phyloP scores from a whole-genome alignment of 2,329 filamentous ascomycete species.

The Penicillium sp. region DNA sequence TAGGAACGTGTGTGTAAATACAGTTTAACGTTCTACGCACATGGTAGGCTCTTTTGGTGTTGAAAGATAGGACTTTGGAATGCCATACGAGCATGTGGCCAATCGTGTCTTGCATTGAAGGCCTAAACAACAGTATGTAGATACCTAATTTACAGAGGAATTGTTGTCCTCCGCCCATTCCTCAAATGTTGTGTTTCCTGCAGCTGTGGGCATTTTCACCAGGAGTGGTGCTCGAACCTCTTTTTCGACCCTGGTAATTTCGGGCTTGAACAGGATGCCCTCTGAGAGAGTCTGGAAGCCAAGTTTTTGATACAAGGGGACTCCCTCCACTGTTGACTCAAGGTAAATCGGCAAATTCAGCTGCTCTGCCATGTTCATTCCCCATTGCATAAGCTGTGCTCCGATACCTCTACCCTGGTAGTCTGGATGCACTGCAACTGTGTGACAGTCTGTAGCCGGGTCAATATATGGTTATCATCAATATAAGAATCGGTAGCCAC shows the following conservation, averaged over 20 bases:
- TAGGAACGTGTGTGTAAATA: neutral
- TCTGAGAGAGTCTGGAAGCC: slow-evolving; percentile 42
- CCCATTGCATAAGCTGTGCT: slow-evolving; percentile 45
- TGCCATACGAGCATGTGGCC: neutral
- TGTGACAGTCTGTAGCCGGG: slow-evolving; percentile 30
- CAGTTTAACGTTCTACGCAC: neutral
- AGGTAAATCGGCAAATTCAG: slow-evolving; percentile 48
- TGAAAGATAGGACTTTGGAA: neutral
- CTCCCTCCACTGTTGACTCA: slow-evolving; percentile 47
- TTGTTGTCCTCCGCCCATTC: slow-evolving; percentile 2
- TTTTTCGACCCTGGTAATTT: slow-evolving; percentile 21
- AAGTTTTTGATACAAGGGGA: slow-evolving; percentile 49
- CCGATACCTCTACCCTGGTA: slow-evolving; percentile 47
- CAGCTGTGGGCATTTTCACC: slow-evolving; percentile 41
- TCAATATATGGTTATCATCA: neutral
- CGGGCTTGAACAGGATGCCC: slow-evolving; percentile 42
- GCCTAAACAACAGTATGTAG: neutral
- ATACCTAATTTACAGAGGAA: neutral
- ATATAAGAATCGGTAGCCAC: slow-evolving; percentile 16
- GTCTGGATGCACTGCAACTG: slow-evolving; percentile 48
- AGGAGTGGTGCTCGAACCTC: slow-evolving; percentile 46
- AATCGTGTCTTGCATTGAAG: neutral
- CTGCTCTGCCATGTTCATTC: slow-evolving; percentile 33
- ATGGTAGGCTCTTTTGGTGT: neutral
- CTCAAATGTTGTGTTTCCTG: neutral